These are phyloP conservation scores for Blastomyces emzantsi DNA, from an alignment of 2,329 filamentous ascomycete species.

Conservation along the genomic window DNA sequence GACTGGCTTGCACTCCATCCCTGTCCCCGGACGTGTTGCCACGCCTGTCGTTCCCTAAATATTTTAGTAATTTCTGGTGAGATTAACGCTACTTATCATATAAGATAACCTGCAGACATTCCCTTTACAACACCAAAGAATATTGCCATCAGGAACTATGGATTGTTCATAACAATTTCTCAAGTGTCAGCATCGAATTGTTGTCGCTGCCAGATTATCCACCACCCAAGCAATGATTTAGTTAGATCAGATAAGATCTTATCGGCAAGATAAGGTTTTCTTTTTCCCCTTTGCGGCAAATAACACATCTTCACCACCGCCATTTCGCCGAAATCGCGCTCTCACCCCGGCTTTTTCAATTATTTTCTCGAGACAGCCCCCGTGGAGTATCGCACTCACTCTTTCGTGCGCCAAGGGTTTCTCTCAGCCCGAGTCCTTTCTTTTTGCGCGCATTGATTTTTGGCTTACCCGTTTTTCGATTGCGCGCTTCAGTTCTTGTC, in stretches of 20 bases:
- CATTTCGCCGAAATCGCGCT: background rate
- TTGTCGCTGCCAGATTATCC: too few species aligned
- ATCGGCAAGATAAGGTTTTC: background rate
- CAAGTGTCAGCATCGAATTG: too few species aligned
- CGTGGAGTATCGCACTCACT: background rate
- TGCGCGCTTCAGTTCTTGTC: background rate
- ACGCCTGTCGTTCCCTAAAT: too few species aligned
- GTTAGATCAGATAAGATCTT: constrained; percentile 1
- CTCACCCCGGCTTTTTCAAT: background rate
- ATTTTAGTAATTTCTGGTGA: too few species aligned
- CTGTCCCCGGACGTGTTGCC: too few species aligned
- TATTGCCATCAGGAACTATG: too few species aligned
- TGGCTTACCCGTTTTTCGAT: background rate
- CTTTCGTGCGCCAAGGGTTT: background rate
- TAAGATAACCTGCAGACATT: too few species aligned
- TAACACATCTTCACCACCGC: background rate
- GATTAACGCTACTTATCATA: too few species aligned
- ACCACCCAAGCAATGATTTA: too few species aligned
- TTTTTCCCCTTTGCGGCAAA: background rate
- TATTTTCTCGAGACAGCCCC: background rate
- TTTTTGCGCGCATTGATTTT: background rate
- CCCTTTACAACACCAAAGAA: too few species aligned
- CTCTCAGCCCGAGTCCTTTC: background rate
- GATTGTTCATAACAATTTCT: background rate
- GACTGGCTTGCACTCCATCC: too few species aligned